phyloP scores from a whole-genome alignment of 495 filamentous ascomycete species.

The Penicillium ochrochloron region DNA sequence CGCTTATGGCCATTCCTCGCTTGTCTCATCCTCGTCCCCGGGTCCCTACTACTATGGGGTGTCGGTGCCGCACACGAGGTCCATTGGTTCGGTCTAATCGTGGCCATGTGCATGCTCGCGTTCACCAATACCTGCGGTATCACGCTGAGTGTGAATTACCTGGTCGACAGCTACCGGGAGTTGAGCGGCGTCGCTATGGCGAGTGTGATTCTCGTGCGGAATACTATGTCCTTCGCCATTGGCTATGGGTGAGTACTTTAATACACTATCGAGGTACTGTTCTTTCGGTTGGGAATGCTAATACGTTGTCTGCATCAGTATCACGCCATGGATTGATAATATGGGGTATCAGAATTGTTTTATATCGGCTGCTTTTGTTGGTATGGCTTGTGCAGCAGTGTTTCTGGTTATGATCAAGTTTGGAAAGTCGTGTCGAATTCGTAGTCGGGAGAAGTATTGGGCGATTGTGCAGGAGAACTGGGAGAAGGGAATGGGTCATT shows the following conservation, averaged over 20 bases:
- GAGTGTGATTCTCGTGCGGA: slow-evolving; percentile 67
- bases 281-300: not conserved
- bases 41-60: slow-evolving; percentile 68
- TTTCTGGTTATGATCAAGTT: slow-evolving; percentile 62
- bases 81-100: slow-evolving; percentile 65
- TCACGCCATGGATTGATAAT: slow-evolving; percentile 65
- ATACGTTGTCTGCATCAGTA: slow-evolving; percentile 39
- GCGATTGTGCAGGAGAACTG: slow-evolving; percentile 43
- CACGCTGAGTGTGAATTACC: slow-evolving; percentile 64
- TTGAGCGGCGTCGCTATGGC: slow-evolving; percentile 66
- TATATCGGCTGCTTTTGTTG: slow-evolving; percentile 63
- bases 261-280: not conserved
- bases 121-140: slow-evolving; percentile 62
- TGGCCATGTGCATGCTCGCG: slow-evolving; percentile 65
- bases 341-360: slow-evolving; percentile 68
- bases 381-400: slow-evolving; percentile 55
- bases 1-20: slow-evolving; percentile 65
- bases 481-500: slow-evolving; percentile 48
- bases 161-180: slow-evolving; percentile 67
- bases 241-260: slow-evolving; percentile 53
- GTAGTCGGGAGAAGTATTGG: slow-evolving; percentile 50
- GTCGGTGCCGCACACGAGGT: slow-evolving; percentile 65
- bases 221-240: slow-evolving; percentile 68
- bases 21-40: slow-evolving; percentile 59
- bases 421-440: slow-evolving; percentile 50